Evolutionary conservation across 164 flowering plant genomes (phyloP).

Genomic region (Stephania cephalantha): DNA sequence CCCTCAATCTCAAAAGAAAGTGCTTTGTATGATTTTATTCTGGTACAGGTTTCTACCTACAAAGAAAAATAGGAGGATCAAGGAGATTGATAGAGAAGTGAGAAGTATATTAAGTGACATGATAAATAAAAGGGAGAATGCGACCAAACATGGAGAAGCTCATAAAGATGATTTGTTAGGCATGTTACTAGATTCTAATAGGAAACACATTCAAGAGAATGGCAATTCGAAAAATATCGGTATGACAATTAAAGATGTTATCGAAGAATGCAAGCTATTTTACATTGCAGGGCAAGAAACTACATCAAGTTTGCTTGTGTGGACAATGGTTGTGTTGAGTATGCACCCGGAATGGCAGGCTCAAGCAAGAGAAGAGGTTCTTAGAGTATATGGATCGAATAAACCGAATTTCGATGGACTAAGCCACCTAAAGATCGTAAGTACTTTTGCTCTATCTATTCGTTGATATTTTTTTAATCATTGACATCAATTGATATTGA

Average conservation of each 20-base stretch:
- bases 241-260: no score
- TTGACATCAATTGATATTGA: not conserved
- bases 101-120: no score
- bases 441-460: not conserved
- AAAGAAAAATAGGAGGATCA: constrained; percentile 14
- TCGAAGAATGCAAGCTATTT: no score
- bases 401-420: constrained; percentile 16
- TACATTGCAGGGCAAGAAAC: no score
- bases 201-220: no score
- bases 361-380: constrained; percentile 13
- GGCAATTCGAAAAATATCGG: no score
- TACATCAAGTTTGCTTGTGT: no score
- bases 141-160: no score
- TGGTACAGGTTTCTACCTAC: not conserved
- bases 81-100: no score
- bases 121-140: no score
- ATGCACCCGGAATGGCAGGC: constrained; percentile 12
- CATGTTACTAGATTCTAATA: no score
- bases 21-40: no score
- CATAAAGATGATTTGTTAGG: not conserved
- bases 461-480: not conserved
- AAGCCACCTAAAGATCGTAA: constrained; percentile 17
- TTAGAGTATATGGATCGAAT: constrained; percentile 6
- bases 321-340: not conserved
- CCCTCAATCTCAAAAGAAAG: not conserved